Evolutionary conservation across 1,284 basidiomycete genomes (phyloP).

Genomic region (Veloporphyrellus conicus): DNA sequence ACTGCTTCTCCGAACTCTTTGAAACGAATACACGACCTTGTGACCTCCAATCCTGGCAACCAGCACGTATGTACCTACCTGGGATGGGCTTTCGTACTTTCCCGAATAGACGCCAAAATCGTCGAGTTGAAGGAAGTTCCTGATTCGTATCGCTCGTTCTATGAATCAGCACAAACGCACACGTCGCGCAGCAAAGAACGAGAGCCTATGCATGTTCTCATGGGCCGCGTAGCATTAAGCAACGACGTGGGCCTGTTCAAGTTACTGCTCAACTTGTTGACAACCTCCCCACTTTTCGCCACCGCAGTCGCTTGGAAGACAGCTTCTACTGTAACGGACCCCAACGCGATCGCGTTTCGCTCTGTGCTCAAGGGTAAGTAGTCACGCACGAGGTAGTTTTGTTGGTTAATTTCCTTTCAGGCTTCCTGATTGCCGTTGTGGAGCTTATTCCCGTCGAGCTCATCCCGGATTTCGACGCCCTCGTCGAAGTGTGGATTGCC

Average conservation of each 20-base stretch:
- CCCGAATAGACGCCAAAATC: conserved; percentile 48
- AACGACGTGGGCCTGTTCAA: conserved; percentile 56
- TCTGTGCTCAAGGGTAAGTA: conserved; percentile 75
- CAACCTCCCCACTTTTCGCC: conserved; percentile 69
- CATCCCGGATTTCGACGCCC: conserved; percentile 64
- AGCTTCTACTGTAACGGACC: conserved; percentile 67
- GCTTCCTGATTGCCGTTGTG: conserved; percentile 65
- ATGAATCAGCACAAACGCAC: conserved; percentile 50
- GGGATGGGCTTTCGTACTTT: conserved; percentile 76
- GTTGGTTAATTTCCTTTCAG: conserved; percentile 34
- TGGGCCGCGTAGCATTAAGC: conserved; percentile 52
- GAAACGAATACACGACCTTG: conserved; percentile 58
- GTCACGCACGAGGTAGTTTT: not conserved
- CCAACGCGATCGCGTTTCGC: conserved; percentile 78
- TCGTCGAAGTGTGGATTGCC: conserved; percentile 75
- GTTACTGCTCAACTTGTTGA: conserved; percentile 54
- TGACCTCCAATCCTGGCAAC: conserved; percentile 52
- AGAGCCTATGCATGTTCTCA: conserved; percentile 49
- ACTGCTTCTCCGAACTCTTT: conserved; percentile 54
- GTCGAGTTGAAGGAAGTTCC: conserved; percentile 48
- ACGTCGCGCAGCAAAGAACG: conserved; percentile 48
- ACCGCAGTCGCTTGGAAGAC: conserved; percentile 63
- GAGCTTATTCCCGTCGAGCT: conserved; percentile 72
- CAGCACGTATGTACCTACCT: conserved; percentile 68
- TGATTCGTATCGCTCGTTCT: conserved; percentile 50